Conservation (phyloP, 2,329 filamentous ascomycete genomes). For the Colletotrichum liaoningense region DNA sequence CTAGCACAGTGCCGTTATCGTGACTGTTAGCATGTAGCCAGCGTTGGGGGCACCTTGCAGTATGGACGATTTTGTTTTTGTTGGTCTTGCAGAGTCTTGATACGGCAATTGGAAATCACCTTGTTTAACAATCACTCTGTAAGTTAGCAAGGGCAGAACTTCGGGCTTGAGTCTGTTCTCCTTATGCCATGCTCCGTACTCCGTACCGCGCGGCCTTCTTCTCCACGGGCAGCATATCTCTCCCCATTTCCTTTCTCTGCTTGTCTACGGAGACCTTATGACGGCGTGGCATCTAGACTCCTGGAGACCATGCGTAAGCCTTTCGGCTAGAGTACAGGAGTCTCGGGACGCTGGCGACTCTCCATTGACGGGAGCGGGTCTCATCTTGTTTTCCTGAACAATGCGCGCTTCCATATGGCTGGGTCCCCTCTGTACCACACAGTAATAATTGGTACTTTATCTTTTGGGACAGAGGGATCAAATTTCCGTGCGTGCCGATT, state of each 20-base stretch:
- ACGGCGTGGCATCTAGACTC: too few species aligned
- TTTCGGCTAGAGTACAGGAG: neutral
- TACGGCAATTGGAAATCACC: neutral
- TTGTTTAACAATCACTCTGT: neutral
- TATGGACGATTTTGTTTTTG: neutral
- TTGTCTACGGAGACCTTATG: too few species aligned
- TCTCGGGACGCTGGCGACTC: neutral
- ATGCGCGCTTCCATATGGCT: neutral
- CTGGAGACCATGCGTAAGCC: neutral
- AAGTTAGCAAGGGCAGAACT: too few species aligned
- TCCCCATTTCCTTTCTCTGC: neutral
- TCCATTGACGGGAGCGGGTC: neutral
- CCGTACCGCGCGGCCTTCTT: neutral
- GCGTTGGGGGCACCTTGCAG: neutral
- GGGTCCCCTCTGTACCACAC: neutral
- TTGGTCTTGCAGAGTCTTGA: neutral
- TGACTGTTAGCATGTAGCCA: neutral
- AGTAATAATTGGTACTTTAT: neutral
- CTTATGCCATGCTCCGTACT: too few species aligned
- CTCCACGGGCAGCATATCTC: neutral
- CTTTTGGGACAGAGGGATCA: neutral
- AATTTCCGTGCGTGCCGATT: constrained; percentile 21
- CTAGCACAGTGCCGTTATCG: neutral
- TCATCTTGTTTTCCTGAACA: neutral
- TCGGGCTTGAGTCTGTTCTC: too few species aligned